Evolutionary conservation across 2,329 filamentous ascomycete species (phyloP).

Genomic region (Nemania bipapillata): DNA sequence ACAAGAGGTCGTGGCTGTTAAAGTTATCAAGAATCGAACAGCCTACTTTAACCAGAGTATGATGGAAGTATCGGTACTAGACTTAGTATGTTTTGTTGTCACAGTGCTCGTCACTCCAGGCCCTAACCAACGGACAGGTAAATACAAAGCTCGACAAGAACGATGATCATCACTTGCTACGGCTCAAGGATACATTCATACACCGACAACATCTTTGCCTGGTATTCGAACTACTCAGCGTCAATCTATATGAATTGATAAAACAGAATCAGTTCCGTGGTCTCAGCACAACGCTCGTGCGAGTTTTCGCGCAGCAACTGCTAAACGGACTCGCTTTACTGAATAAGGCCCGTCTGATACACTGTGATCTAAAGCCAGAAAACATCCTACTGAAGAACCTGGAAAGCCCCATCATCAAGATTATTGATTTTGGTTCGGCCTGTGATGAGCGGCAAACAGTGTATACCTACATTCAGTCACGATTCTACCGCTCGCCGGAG

Average conservation of each 20-base stretch:
- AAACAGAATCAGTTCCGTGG: constrained; percentile 99
- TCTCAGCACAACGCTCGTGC: constrained; percentile 93
- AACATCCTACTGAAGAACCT: constrained; percentile 98
- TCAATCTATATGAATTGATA: constrained; percentile 98
- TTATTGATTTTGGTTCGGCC: constrained; percentile 98
- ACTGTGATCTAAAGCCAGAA: constrained; percentile 97
- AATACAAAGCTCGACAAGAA: constrained; percentile 99
- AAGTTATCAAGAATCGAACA: constrained; percentile 98
- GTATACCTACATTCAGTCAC: constrained; percentile 98
- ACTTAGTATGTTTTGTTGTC: constrained; percentile 71
- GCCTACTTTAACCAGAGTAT: constrained; percentile 99
- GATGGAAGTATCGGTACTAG: constrained; percentile 99
- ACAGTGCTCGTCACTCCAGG: not conserved
- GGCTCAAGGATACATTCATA: constrained; percentile 97
- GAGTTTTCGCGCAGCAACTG: constrained; percentile 96
- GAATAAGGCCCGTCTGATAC: constrained; percentile 95
- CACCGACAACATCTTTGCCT: constrained; percentile 96
- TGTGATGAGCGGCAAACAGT: constrained; percentile 98
- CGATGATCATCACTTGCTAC: constrained; percentile 93
- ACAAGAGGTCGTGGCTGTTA: constrained; percentile 97
- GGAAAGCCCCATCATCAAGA: constrained; percentile 99
- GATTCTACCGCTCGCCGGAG: constrained; percentile 97
- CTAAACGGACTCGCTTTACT: constrained; percentile 90
- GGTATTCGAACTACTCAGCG: constrained; percentile 94
- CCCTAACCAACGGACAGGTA: constrained; percentile 66